Base-by-base conservation (phyloP, 768 basidiomycete genomes). In the Polyporus arcularius region DNA sequence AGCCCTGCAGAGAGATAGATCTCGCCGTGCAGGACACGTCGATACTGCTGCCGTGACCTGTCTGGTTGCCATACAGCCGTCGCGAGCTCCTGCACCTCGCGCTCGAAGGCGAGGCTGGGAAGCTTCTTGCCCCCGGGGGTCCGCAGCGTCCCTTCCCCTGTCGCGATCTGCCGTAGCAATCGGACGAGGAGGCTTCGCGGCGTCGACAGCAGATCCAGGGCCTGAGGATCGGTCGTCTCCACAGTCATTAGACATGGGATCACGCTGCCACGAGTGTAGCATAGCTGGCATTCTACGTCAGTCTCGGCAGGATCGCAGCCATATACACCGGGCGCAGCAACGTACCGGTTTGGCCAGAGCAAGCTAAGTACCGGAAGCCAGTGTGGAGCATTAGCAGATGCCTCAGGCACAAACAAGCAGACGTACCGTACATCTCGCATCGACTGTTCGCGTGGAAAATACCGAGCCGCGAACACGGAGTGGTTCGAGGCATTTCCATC, bases 191-290 rank as follows among this genome's bases (percentile, higher is more conserved):
- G 57, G 6, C 63, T 56, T 30, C 61, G 57, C 46, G 67, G 61
- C 21, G 64, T 52, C 39, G 67, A 63, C 32, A 68, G 62, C 9
- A 67, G 57, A 48, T 65, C 64, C 18, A 70, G 62, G 16, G 64
- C 69, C 26, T 70, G 65, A 12, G 49, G 57, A 58, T 70, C 69
- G 18, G 53, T 35, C 5, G 63, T 63, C 35, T 58, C 46, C 32
- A 69, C 40, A 16, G 55, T 53, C 48, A 68, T 38, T 21, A 51
- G 32, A 30, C 66, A 61, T 26, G 67, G 66, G 15, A 70, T 64
- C 9, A 51, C 51, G 31, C 61, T 67, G 21, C 69, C 69, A 7
- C 66, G 62, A 31, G 68, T 67, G 51, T 68, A 70, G 53, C 66
- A 67, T 21, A 66, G 48, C 66, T 68, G 42, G 8, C 2, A 15